phyloP scores from a whole-genome alignment of 2,329 filamentous ascomycete genomes.

The Rhynchosporium agropyri region DNA sequence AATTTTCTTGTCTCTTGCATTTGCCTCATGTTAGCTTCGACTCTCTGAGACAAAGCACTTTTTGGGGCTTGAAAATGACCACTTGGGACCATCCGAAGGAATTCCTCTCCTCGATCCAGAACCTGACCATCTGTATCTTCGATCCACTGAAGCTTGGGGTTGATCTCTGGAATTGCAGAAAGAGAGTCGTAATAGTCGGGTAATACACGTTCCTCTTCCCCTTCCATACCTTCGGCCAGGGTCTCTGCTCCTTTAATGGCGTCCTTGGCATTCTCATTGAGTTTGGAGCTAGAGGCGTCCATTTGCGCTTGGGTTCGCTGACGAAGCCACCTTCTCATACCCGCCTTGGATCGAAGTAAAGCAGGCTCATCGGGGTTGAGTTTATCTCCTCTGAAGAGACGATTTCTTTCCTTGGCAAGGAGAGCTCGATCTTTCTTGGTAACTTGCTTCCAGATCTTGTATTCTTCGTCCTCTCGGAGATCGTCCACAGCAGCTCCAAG shows the following conservation, averaged over 20 bases:
- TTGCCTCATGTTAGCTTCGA: conserved; percentile 89
- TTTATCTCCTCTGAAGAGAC: conserved; percentile 82
- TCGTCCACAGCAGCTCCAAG: conserved; percentile 72
- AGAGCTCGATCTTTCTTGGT: conserved; percentile 94
- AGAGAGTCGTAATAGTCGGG: conserved; percentile 95
- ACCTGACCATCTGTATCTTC: conserved; percentile 89
- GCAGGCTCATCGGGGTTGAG: conserved; percentile 88
- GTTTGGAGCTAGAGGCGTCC: conserved; percentile 48
- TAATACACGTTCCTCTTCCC: conserved; percentile 76
- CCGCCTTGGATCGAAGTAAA: conserved; percentile 78
- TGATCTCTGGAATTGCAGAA: conserved; percentile 82
- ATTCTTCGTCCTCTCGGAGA: conserved; percentile 86
- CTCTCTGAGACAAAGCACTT: conserved; percentile 73
- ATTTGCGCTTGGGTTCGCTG: conserved; percentile 71
- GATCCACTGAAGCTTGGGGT: conserved; percentile 78
- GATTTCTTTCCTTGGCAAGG: conserved; percentile 81
- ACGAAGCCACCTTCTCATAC: conserved; percentile 86
- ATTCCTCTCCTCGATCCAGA: conserved; percentile 85
- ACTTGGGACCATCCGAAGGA: conserved; percentile 73
- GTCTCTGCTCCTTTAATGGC: conserved; percentile 64
- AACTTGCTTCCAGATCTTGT: conserved; percentile 98
- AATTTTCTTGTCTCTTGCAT: conserved; percentile 97
- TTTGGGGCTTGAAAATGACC: conserved; percentile 76
- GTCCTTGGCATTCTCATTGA: conserved; percentile 50
- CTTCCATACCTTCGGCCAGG: conserved; percentile 89